Conservation (phyloP, 306 rosid genomes). For the Echinosophora koreensis region DNA sequence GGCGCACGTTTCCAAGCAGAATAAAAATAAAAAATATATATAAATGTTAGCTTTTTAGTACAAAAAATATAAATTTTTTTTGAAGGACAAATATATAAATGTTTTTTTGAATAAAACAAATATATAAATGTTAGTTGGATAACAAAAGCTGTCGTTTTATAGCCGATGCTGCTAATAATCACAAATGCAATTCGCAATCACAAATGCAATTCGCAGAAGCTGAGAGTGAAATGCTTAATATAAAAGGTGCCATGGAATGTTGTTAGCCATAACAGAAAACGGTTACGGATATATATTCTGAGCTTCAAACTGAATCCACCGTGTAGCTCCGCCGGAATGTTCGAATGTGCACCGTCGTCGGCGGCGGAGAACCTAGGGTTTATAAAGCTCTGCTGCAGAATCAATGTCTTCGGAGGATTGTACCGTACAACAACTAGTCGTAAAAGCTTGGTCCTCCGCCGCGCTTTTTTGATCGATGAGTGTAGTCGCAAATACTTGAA, state of each 20-base stretch:
- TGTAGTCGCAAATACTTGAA: conserved; percentile 26
- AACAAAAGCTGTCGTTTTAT: too few species aligned
- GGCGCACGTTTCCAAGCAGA: too few species aligned
- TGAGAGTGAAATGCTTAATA: conserved; percentile 4
- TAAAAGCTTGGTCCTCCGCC: conserved; percentile 38
- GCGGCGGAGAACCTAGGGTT: conserved; percentile 53
- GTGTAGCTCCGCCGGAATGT: conserved; percentile 36
- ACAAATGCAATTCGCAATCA: too few species aligned
- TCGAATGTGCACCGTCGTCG: conserved; percentile 41
- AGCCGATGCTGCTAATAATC: too few species aligned
- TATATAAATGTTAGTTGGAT: too few species aligned
- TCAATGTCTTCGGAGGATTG: conserved; percentile 58
- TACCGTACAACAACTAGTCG: conserved; percentile 34
- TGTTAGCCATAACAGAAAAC: conserved; percentile 52
- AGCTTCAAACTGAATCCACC: conserved; percentile 22
- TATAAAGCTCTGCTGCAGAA: conserved; percentile 20
- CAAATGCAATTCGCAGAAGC: too few species aligned
- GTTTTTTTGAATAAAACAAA: too few species aligned
- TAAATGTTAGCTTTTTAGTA: too few species aligned
- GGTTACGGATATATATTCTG: conserved; percentile 33
- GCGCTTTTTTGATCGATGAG: conserved; percentile 25
- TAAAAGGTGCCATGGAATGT: not conserved
- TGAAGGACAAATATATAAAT: too few species aligned
- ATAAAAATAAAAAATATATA: too few species aligned
- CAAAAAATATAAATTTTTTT: too few species aligned